Evolutionary conservation across 1,284 basidiomycete genomes (phyloP), one percentile per base, ranked within the genome.

Genomic region (Leccinum angustisporum): DNA sequence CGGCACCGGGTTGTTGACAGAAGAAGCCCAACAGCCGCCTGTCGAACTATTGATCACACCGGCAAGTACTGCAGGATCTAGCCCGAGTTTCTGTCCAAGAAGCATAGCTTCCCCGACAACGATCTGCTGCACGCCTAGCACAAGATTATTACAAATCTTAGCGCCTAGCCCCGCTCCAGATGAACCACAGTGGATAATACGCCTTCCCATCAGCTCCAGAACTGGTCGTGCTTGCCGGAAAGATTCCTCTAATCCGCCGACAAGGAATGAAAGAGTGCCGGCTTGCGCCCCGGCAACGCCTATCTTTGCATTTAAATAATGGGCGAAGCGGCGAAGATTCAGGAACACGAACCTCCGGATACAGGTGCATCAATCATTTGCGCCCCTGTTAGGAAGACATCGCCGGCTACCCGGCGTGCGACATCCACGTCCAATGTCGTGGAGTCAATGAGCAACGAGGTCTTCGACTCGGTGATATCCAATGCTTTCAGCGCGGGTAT

Each of bases 331-430:
- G 30, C 33, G 25, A 64, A 43, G 58, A 62, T 46, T 33, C 18
- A 18, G 30, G 48, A 62, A 66, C 18, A 72, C 85, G 63, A 71
- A 86, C 94, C 95, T 61, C 94, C 94, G 38, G 92, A 94, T 1
- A 97, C 94, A 14, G 94, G 95, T 2, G 94, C 93, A 74, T 97
- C 94, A 53, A 96, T 83, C 86, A 96, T 94, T 46, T 78, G 78
- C 5, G 86, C 90, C n/a, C 91, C 89, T 16, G 80, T 75, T 27
- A 70, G 67, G 43, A 77, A 77, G 3, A 94, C 83, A 40, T 82
- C 75, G 11, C 71, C 66, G 0, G 90, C 84, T 5, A 94, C 86
- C 31, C 83, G 75, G 38, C 86, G 84, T 0, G 92, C 88, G 5
- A 91, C 86, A 7, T 79, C 78, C 14, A 95, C 89, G 66, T 95